Conservation (phyloP, 2,329 filamentous ascomycete genomes). For the Verticillium dahliae region DNA sequence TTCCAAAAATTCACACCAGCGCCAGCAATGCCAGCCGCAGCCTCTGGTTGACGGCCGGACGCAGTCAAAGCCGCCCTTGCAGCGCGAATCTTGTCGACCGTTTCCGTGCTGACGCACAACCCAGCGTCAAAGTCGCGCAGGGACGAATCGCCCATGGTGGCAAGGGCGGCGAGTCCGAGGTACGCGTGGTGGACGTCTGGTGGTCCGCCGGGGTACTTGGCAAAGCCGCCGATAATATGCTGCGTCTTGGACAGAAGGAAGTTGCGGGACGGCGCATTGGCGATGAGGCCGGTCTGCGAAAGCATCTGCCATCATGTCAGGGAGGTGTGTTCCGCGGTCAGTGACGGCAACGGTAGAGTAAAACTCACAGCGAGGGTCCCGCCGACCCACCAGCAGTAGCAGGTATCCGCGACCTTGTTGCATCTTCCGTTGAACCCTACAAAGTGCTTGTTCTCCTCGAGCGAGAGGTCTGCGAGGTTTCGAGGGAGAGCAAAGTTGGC, state of each 20-base stretch:
- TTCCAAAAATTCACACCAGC: not conserved
- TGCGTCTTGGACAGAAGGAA: conserved; percentile 85
- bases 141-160: conserved; percentile 62
- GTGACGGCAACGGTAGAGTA: too few relatives aligned
- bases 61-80: conserved; percentile 33
- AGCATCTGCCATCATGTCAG: conserved; percentile 40
- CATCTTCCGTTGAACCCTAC: conserved; percentile 83
- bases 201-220: conserved; percentile 60
- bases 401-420: conserved; percentile 92
- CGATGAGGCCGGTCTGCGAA: conserved; percentile 49
- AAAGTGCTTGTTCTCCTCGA: conserved; percentile 29
- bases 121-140: conserved; percentile 67
- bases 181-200: conserved; percentile 86
- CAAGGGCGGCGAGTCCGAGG: conserved; percentile 75
- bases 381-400: conserved; percentile 89
- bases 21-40: not conserved
- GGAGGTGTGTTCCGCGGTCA: too few relatives aligned
- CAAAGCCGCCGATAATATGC: conserved; percentile 77
- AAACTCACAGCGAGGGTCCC: conserved; percentile 48
- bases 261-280: conserved; percentile 54
- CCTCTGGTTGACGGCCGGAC: not conserved
- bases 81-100: conserved; percentile 40
- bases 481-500: conserved; percentile 22
- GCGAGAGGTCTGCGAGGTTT: conserved; percentile 25
- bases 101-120: conserved; percentile 65